Evolutionary conservation across 352 stramenopile species (phyloP), one percentile per base, ranked within the genome.

Genomic region (Globisporangium apiculatum): DNA sequence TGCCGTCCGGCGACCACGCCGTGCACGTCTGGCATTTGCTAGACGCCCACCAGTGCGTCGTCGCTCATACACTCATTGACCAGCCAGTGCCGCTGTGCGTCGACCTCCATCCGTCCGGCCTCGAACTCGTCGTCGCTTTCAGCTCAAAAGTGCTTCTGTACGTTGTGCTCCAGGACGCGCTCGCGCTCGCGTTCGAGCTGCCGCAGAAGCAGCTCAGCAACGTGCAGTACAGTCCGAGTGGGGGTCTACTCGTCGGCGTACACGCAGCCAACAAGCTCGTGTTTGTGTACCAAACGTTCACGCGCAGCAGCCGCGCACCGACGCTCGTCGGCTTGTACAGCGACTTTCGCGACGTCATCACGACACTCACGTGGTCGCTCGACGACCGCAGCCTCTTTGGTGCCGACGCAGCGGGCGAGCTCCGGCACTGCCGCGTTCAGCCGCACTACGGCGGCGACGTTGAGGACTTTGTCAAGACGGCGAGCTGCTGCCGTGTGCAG

Each of bases 11-110:
- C 48, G 66, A 77, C 15, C 54, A 74, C 15, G 63, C 75, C 5
- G 49, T 89, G n/a, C 71, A 84, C 36, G 59, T 92, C 5, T 92
- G 81, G 76, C 80, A 67, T 36, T 75, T 89, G 58, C 24, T 51
- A 14, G 79, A 87, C 57, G 71, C 64, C 12, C 71, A 84, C 56
- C 76, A 86, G 52, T 89, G 79, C 50, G 73, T 82, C 37, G 61
- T 88, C 7, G 67, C 73, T 24, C 72, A 92, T 17, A 36, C 64
- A 7, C 50, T 90, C 4, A 75, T 84, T 14, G 65, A 69, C 3
- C 64, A 79, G 48, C 35, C 68, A 0, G 40, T 60, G 4, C 77
- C 79, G 7, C 48, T 76, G 5, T 71, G 67, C 41, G 47, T 89
- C 6, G 83, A 90, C 50, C 48, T 92, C 17, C 80, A 91, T 35